Percentiles rank a stretch among this genome's conserved stretches.
phyloP scores from a whole-genome alignment of 202 grass and related monocot genomes.

The Musa balbisiana region DNA sequence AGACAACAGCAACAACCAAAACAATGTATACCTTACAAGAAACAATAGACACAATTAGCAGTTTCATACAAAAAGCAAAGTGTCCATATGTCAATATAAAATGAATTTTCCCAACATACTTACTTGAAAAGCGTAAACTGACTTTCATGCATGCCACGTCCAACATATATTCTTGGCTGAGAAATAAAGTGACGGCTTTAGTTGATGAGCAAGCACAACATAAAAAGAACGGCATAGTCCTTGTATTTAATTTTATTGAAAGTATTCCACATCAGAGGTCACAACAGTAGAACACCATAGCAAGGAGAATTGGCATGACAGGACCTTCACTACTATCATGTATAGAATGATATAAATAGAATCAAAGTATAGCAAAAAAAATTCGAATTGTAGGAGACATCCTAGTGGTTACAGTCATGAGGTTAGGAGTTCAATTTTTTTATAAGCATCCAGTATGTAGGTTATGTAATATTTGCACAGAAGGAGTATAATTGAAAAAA shows the following conservation, averaged over 20 bases:
- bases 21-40: constrained; percentile 78
- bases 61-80: neutral
- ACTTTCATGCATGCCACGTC: constrained; percentile 95
- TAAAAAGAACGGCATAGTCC: neutral
- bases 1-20: constrained; percentile 87
- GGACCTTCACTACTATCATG: neutral
- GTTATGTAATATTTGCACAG: too few species aligned
- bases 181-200: constrained; percentile 14
- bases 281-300: neutral
- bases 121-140: constrained; percentile 91
- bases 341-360: neutral
- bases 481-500: too few species aligned
- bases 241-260: neutral
- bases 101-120: constrained; percentile 16
- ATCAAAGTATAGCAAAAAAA: neutral
- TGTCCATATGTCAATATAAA: neutral
- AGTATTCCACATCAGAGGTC: neutral
- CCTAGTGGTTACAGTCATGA: neutral
- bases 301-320: neutral
- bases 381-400: neutral
- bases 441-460: neutral
- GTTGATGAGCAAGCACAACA: neutral
- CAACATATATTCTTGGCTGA: constrained; percentile 81
- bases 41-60: constrained; percentile 13
- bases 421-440: neutral